A percentile compares a stretch with the other conserved stretches of the same genome.
These are phyloP conservation scores for Phylloporus rhodoxanthus DNA, from an alignment of 768 basidiomycete species.

Conservation along the genomic window DNA sequence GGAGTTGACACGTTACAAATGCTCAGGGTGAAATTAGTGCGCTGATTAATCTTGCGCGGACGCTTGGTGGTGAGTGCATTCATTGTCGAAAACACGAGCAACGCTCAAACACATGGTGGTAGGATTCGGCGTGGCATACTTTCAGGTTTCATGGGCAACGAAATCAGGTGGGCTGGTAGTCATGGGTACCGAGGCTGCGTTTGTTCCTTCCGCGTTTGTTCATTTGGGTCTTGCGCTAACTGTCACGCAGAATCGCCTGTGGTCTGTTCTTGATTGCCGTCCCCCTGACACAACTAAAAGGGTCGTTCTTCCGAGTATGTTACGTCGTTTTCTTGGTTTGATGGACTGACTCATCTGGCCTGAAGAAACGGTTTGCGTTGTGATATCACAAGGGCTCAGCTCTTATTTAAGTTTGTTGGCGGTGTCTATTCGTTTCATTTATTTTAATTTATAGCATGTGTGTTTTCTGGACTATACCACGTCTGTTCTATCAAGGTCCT, in stretches of 20 bases:
- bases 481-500: too few species aligned
- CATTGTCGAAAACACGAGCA: background rate
- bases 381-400: constrained; percentile 1
- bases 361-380: constrained; percentile 18
- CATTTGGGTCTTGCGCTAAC: background rate
- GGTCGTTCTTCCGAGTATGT: constrained; percentile 32
- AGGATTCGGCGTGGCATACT: constrained; percentile 38
- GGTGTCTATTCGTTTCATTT: too few species aligned
- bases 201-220: constrained; percentile 5
- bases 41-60: constrained; percentile 38
- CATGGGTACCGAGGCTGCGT: constrained; percentile 37
- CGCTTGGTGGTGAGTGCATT: constrained; percentile 23
- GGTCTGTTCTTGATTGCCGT: constrained; percentile 35
- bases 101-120: background rate
- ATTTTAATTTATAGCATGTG: too few species aligned
- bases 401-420: background rate
- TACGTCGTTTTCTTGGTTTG: background rate
- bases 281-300: constrained; percentile 33
- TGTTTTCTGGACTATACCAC: too few species aligned
- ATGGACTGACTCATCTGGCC: background rate
- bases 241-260: constrained; percentile 22
- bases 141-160: constrained; percentile 37
- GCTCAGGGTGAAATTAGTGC: constrained; percentile 39
- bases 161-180: constrained; percentile 31
- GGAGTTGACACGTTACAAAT: background rate